phyloP scores from a whole-genome alignment of 2,329 filamentous ascomycete genomes.

The Beauveria asiatica region DNA sequence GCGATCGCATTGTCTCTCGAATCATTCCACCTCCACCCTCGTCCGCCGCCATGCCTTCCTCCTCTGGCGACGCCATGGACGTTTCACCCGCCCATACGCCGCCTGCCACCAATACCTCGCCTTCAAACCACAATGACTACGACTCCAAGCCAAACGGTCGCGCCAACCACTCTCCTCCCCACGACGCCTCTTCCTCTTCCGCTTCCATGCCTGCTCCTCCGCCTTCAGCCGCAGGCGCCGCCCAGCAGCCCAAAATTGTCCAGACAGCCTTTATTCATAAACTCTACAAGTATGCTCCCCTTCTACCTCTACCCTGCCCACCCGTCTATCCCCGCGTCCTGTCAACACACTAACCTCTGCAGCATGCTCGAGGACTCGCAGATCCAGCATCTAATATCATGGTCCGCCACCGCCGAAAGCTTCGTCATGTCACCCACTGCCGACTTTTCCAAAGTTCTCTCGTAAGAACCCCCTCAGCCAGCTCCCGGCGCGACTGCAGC shows the following conservation, averaged over 20 bases:
- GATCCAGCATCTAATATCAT: constrained; percentile 94
- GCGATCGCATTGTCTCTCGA: constrained; percentile 41
- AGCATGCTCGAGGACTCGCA: constrained; percentile 94
- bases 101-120: constrained; percentile 39
- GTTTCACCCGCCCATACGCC: constrained; percentile 29
- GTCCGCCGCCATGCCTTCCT: constrained; percentile 51
- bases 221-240: constrained; percentile 57
- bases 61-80: constrained; percentile 53
- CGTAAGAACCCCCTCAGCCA: constrained; percentile 51
- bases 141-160: constrained; percentile 28
- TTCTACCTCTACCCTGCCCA: no score
- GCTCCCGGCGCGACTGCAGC: constrained; percentile 13
- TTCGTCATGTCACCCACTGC: constrained; percentile 98
- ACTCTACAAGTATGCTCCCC: constrained; percentile 79
- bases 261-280: constrained; percentile 99
- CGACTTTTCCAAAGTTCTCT: constrained; percentile 95
- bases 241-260: constrained; percentile 93
- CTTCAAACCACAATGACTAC: constrained; percentile 35
- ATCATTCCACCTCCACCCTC: constrained; percentile 47
- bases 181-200: constrained; percentile 29
- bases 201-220: constrained; percentile 42
- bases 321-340: not conserved
- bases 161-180: constrained; percentile 28
- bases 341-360: constrained; percentile 19
- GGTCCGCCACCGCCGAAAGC: constrained; percentile 88